Evolutionary conservation across 2,329 filamentous ascomycete species (phyloP), one percentile per base, ranked within the genome.

Genomic region (Epichloe aotearoae): DNA sequence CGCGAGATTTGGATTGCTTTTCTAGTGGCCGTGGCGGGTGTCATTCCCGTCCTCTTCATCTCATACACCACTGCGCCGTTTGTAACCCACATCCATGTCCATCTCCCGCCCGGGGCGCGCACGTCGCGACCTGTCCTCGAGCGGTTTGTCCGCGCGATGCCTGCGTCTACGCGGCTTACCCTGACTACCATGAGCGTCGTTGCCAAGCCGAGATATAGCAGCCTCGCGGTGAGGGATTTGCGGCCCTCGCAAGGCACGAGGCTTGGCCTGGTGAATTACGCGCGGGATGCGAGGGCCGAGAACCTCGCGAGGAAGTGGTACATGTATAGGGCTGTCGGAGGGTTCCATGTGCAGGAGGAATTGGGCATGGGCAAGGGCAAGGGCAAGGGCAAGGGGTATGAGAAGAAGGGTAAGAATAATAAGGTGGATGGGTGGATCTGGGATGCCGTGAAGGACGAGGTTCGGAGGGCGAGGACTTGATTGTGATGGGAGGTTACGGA

Each of bases 51-150:
- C 58, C 52, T 79, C 37, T 79, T 82, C 59, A 73, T 88, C 20
- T 71, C 76, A 37, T 84, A 81, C 63, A 76, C 76, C 45, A 80
- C 83, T 2, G 73, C 79, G 0, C 84, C 87, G 3, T 86, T 85
- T 60, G 85, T 91, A 7, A 80, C 81, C 40, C 81, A 82, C 60
- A 74, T 93, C 53, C 80, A 86, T 64, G 69, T 93, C 47, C 76
- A 77, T 20, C 72, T 90, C 2, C 88, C 88, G 0, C 63, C 71
- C 1, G 77, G 76, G 56, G 85, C 84, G 15, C 79, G 84, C 43
- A 66, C 72, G 39, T 84, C 82, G 1, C 76, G 75, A 36, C 68
- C 75, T 30, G 66, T 74, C 47, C 69, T 85, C 20, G 66, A 73
- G 52, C 72, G 73, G 50, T 83, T 77, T 61, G 66, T 76, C 34